These are phyloP conservation scores for Microdochium nivale DNA, from an alignment of 2,329 filamentous ascomycete species.

Conservation along the genomic window DNA sequence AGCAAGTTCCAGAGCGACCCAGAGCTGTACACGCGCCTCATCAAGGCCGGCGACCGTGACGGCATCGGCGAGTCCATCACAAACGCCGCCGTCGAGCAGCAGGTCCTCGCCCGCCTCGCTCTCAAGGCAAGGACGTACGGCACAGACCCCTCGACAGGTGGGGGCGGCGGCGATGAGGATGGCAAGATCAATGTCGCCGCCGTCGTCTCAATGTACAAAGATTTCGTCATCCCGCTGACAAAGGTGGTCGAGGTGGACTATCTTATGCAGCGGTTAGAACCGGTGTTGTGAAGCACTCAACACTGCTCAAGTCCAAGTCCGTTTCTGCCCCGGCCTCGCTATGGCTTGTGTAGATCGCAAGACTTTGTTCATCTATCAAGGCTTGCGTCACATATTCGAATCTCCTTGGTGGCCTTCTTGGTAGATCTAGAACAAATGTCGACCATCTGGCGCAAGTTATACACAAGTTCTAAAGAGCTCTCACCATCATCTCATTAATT, in stretches of 20 bases:
- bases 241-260: conserved; percentile 98
- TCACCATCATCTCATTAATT: too few species aligned
- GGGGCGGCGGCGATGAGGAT: conserved; percentile 41
- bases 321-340: too few species aligned
- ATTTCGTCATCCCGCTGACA: conserved; percentile 94
- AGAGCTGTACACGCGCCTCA: conserved; percentile 72
- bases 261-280: conserved; percentile 78
- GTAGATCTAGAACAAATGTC: too few species aligned
- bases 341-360: too few species aligned
- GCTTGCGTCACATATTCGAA: too few species aligned
- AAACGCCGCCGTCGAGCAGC: conserved; percentile 78
- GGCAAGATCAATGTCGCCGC: conserved; percentile 89
- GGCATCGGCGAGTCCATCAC: conserved; percentile 89
- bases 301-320: too few species aligned
- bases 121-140: conserved; percentile 93
- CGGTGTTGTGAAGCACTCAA: conserved; percentile 1
- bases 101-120: conserved; percentile 78
- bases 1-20: conserved; percentile 82
- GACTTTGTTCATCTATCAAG: too few species aligned
- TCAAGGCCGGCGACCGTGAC: conserved; percentile 68
- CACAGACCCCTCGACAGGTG: conserved; percentile 66
- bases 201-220: conserved; percentile 81
- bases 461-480: too few species aligned
- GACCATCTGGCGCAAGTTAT: too few species aligned
- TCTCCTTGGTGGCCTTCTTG: too few species aligned